These are phyloP conservation scores for Saccharomycopsis phalli DNA, from an alignment of 1,139 yeast genomes.

Conservation along the genomic window DNA sequence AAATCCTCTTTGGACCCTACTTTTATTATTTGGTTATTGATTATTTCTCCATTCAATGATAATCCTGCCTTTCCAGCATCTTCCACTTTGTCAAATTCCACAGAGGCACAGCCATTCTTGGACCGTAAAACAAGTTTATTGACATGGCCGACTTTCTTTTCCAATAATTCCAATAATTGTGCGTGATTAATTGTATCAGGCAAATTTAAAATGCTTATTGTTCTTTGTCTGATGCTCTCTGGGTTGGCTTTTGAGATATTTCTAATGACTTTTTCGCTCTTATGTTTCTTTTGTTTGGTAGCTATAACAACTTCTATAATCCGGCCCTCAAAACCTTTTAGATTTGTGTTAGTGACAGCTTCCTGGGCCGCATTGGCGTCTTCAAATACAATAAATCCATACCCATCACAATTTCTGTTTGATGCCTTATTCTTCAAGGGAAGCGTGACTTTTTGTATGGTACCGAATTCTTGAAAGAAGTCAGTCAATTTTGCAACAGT, in stretches of 20 bases:
- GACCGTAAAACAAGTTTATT: conserved; percentile 39
- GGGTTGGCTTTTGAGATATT: conserved; percentile 11
- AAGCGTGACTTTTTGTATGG: conserved; percentile 41
- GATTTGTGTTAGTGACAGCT: conserved; percentile 36
- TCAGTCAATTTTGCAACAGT: conserved; percentile 27
- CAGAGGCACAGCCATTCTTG: conserved; percentile 41
- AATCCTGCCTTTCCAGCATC: conserved; percentile 54
- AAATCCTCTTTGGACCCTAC: conserved; percentile 35
- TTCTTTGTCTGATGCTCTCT: conserved; percentile 8
- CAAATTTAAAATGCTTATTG: conserved; percentile 37
- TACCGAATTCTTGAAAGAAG: conserved; percentile 35
- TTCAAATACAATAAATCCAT: conserved; percentile 46
- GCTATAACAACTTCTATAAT: conserved; percentile 37
- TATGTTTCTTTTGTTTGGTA: conserved; percentile 25
- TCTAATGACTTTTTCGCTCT: conserved; percentile 26
- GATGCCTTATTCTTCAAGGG: conserved; percentile 34
- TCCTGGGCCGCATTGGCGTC: conserved; percentile 32
- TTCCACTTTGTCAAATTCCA: conserved; percentile 39
- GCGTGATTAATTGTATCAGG: conserved; percentile 38
- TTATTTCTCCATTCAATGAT: conserved; percentile 33
- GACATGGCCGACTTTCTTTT: conserved; percentile 31
- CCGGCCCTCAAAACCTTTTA: conserved; percentile 33
- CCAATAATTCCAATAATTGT: conserved; percentile 33
- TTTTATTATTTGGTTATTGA: conserved; percentile 27
- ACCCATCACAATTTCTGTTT: conserved; percentile 39